Evolutionary conservation across 73 alveolate species (phyloP).

Genomic region (Uronychia binucleata): DNA sequence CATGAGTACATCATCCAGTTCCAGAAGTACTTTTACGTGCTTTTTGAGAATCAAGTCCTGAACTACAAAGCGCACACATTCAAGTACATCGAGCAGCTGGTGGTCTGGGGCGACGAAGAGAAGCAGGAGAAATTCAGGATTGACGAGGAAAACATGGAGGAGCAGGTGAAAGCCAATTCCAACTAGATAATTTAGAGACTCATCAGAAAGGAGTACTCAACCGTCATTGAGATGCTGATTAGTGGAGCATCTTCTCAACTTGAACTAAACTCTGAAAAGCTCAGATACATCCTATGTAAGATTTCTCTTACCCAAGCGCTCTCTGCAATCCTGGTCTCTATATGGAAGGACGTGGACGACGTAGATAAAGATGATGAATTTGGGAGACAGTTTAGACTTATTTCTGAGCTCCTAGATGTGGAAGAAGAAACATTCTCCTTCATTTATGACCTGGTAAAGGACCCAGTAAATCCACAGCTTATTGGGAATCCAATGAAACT

Average conservation of each 20-base stretch:
- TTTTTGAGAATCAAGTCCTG: not conserved
- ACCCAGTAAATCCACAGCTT: not conserved
- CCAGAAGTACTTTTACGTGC: not conserved
- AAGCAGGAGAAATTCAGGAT: not conserved
- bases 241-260: not conserved
- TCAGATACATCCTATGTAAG: not conserved
- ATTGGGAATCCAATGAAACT: slow-evolving; percentile 19
- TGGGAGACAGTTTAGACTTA: not conserved
- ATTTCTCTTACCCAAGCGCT: not conserved
- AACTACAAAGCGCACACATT: not conserved
- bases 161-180: not conserved
- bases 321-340: not conserved
- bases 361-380: not conserved
- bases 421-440: not conserved
- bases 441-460: not conserved
- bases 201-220: not conserved
- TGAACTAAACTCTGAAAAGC: not conserved
- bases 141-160: not conserved
- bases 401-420: not conserved
- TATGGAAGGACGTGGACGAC: not conserved
- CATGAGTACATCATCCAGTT: not conserved
- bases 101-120: not conserved
- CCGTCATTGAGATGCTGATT: not conserved
- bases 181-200: not conserved
- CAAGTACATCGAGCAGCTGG: not conserved